phyloP scores from a whole-genome alignment of 306 rosid species.

The Rosa lucieae region DNA sequence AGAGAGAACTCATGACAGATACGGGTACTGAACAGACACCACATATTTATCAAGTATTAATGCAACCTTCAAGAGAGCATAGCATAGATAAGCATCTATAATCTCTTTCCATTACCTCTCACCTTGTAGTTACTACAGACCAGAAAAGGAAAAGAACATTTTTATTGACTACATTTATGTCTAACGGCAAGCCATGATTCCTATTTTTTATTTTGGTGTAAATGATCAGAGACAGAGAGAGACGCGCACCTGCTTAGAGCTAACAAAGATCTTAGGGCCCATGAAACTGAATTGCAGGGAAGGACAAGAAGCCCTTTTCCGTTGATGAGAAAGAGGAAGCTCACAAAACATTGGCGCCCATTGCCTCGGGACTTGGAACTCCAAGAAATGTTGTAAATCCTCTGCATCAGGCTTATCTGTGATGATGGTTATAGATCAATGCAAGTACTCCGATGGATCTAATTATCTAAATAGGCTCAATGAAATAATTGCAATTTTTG shows the following conservation, averaged over 20 bases:
- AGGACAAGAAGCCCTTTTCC: slow-evolving; percentile 57
- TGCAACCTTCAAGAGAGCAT: background rate
- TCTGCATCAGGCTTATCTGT: slow-evolving; percentile 83
- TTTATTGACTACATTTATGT: background rate
- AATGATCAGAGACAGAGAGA: slow-evolving; percentile 4
- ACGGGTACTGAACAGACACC: background rate
- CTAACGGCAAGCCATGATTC: background rate
- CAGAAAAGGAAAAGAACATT: background rate
- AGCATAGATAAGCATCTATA: background rate
- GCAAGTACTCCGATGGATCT: background rate
- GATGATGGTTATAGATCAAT: slow-evolving; percentile 2
- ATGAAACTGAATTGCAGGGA: slow-evolving; percentile 74
- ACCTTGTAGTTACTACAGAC: background rate
- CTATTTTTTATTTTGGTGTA: background rate
- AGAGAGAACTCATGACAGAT: background rate
- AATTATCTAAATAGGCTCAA: background rate
- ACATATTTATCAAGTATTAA: background rate
- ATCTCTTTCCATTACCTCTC: background rate
- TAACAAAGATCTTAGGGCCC: slow-evolving; percentile 65
- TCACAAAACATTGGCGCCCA: slow-evolving; percentile 98
- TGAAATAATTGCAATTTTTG: background rate
- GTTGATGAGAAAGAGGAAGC: slow-evolving; percentile 85
- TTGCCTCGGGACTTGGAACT: slow-evolving; percentile 97
- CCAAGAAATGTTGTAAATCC: slow-evolving; percentile 86
- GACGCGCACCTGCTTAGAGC: slow-evolving; percentile 62